A percentile compares a stretch with the other conserved stretches of the same genome.
These are phyloP conservation scores for Dactylellina drechsleri DNA, from an alignment of 2,329 filamentous ascomycete genomes.

Conservation along the genomic window DNA sequence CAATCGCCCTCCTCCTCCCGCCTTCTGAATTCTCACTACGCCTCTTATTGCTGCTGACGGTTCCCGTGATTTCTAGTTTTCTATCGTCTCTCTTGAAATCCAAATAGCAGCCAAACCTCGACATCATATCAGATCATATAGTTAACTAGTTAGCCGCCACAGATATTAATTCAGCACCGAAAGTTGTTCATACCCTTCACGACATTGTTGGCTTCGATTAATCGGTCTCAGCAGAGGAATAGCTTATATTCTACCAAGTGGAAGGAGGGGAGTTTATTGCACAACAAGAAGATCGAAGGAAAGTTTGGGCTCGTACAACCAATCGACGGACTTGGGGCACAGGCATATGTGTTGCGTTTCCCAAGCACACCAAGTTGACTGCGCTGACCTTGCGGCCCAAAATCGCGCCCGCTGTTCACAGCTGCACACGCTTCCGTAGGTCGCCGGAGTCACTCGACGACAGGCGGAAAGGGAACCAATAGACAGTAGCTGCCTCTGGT, in stretches of 20 bases:
- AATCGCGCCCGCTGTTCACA: conserved; percentile 34
- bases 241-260: conserved; percentile 19
- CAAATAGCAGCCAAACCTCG: conserved; percentile 2
- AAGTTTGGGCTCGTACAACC: conserved; percentile 49
- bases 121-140: background rate
- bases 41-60: conserved; percentile 51
- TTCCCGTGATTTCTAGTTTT: conserved; percentile 53
- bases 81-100: conserved; percentile 8
- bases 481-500: conserved; percentile 7
- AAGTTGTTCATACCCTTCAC: background rate
- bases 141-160: conserved; percentile 38
- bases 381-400: background rate
- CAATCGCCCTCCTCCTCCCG: conserved; percentile 4
- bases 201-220: background rate
- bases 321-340: conserved; percentile 3
- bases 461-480: conserved; percentile 6
- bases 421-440: conserved; percentile 15
- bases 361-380: no score
- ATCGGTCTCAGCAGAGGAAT: conserved; percentile 6
- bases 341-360: conserved; percentile 25
- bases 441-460: conserved; percentile 41
- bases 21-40: conserved; percentile 23
- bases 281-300: conserved; percentile 13
- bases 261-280: conserved; percentile 21
- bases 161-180: background rate